A percentile compares a stretch with the other conserved stretches of the same genome.
phyloP scores from a whole-genome alignment of 192 early-diverging fungal species.

The Coemansia sp. region DNA sequence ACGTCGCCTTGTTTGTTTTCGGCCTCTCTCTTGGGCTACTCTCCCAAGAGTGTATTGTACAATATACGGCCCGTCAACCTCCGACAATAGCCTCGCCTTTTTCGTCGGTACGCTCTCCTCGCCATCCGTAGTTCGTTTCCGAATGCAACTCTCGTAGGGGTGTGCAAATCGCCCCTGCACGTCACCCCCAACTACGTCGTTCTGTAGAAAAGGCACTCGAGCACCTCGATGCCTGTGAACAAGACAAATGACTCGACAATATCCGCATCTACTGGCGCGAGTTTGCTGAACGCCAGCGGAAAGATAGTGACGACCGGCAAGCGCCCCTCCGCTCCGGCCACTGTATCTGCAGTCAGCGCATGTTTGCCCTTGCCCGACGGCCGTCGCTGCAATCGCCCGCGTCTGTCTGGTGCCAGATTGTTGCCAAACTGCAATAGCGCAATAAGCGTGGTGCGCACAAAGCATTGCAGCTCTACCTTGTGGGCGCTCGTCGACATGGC shows the following conservation, averaged over 20 bases:
- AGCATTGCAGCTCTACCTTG: conserved; percentile 40
- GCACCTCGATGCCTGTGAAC: conserved; percentile 50
- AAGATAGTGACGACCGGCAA: conserved; percentile 32
- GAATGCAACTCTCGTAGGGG: not conserved
- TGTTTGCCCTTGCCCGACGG: not conserved
- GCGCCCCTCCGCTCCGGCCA: not conserved
- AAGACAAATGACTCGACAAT: conserved; percentile 52
- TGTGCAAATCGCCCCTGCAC: not conserved
- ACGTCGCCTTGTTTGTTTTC: not conserved
- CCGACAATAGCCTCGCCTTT: not conserved
- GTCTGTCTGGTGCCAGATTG: not conserved
- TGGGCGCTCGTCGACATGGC: conserved; percentile 9
- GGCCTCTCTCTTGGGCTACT: not conserved
- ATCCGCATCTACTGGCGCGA: conserved; percentile 21
- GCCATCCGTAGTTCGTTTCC: not conserved
- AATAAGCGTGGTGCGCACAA: conserved; percentile 37
- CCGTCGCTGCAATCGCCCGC: not conserved
- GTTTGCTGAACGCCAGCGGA: conserved; percentile 33
- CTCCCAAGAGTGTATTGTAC: not conserved
- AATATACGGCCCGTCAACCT: not conserved
- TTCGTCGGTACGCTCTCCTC: not conserved
- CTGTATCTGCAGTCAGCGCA: not conserved
- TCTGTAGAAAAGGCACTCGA: conserved; percentile 31
- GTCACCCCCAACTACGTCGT: not conserved
- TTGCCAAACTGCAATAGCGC: conserved; percentile 26